Base-by-base conservation (phyloP, 805 yeast genomes). In the Zygosaccharomyces pseudorouxii region DNA sequence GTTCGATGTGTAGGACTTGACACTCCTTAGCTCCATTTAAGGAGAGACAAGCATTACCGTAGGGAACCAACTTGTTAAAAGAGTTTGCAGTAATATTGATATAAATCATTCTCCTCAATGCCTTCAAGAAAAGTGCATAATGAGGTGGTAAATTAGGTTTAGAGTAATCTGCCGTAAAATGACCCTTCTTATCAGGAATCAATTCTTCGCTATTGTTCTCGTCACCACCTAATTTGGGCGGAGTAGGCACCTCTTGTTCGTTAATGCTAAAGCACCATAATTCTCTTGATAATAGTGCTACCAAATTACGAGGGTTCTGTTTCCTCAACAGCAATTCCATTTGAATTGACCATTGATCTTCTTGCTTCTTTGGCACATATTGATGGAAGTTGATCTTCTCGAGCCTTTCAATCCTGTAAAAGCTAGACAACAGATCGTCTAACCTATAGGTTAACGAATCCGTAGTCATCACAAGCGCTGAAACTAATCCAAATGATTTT, bases 91-190 rank as follows among this genome's bases (percentile, higher is more conserved):
- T 53, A 33, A 71, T 44, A 53, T 67, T 60, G 38, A 64, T 48
- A 49, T 69, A 52, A 19, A 79, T 60, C 51, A 67, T 65, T 55
- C 72, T 72, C 55, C 77, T 71, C 23, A 78, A 64, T 0, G 82
- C 80, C 52, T 77, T 72, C 29, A 78, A 55, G 39, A 79, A 76
- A 8, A 78, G 71, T 2, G 78, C 71, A 53, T 76, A 74, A 3
- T 69, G 60, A 3, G 72, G 68, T 5, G 74, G 70, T 36, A 67
- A 49, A 44, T 67, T 66, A 0, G 71, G 71, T 50, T 67, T 67
- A 2, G 71, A 65, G 46, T 65, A 62, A 42, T 64, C 63, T 5
- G 68, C 56, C 19, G 58, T 62, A 36, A 67, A 68, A n/a, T 61
- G 55, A 12, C 70, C 71, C 18, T 48, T 46, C 46, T 64, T 65